Evolutionary conservation across 2,329 filamentous ascomycete species (phyloP).

Genomic region (Daldinia sp.): DNA sequence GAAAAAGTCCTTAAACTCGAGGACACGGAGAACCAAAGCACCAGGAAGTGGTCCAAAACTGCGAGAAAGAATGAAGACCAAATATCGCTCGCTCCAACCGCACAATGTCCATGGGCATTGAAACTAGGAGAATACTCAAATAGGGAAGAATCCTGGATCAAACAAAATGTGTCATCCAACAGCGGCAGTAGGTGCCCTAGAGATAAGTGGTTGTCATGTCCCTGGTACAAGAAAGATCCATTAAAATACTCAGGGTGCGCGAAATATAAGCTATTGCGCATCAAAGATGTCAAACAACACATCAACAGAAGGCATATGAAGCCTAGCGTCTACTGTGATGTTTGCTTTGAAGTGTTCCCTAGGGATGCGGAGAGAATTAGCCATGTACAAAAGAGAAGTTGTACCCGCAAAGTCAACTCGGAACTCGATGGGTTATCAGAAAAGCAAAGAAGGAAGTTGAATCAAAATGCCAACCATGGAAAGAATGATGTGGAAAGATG

Average conservation of each 20-base stretch:
- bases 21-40: neutral
- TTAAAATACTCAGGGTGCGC: conserved; percentile 41
- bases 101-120: neutral
- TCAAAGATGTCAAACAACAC: conserved; percentile 49
- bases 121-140: neutral
- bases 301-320: conserved; percentile 31
- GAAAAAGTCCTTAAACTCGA: neutral
- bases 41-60: no score
- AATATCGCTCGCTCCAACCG: neutral
- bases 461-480: neutral
- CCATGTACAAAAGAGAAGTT: neutral
- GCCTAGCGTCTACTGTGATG: neutral
- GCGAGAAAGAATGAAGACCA: neutral
- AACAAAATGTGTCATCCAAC: neutral
- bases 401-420: neutral
- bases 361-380: neutral
- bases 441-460: conserved; percentile 2
- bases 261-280: conserved; percentile 42
- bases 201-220: neutral
- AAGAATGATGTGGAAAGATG: neutral
- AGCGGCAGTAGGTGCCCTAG: neutral
- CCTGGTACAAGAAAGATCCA: conserved; percentile 32
- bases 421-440: neutral
- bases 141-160: neutral
- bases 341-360: neutral